Evolutionary conservation across 2,329 filamentous ascomycete species (phyloP).

Genomic region (Dothiorella sarmentorum): DNA sequence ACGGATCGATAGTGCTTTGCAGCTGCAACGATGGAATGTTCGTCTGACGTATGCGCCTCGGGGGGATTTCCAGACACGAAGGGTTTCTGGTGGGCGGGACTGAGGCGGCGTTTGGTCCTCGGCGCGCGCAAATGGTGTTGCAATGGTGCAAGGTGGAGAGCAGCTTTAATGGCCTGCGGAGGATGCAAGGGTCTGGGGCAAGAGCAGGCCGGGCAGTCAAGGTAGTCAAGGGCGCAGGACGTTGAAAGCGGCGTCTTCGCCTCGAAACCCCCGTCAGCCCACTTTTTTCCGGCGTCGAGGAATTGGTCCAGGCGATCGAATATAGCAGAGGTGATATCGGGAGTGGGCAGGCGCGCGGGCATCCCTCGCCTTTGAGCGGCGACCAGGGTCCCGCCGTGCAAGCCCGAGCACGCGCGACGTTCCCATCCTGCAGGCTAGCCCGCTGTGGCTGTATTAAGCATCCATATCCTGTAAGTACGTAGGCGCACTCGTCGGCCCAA

Average conservation of each 20-base stretch:
- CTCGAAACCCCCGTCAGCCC: constrained; percentile 13
- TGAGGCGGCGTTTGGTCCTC: constrained; percentile 5
- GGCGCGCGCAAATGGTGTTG: constrained; percentile 15
- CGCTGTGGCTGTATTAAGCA: constrained; percentile 7
- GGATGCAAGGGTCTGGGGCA: constrained; percentile 11
- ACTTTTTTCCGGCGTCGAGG: constrained; percentile 13
- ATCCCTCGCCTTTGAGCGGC: constrained; percentile 1
- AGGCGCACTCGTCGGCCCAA: too few species aligned
- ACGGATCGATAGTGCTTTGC: not conserved
- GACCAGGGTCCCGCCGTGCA: not conserved
- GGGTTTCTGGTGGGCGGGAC: constrained; percentile 9
- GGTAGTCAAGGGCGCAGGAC: constrained; percentile 11
- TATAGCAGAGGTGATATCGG: constrained; percentile 13
- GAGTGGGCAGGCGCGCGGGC: constrained; percentile 9
- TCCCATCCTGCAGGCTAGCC: not conserved
- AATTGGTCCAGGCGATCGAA: constrained; percentile 13
- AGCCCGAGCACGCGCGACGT: constrained; percentile 9
- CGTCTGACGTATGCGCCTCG: constrained; percentile 5
- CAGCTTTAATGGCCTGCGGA: constrained; percentile 11
- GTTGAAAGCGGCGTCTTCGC: constrained; percentile 3
- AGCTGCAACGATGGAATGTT: constrained; percentile 12
- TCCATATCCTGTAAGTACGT: too few species aligned
- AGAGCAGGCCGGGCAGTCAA: constrained; percentile 2
- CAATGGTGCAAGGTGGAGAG: constrained; percentile 15
- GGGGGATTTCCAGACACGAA: constrained; percentile 5